Conservation (phyloP, 208 protist species). For the Acanthamoeba sp. region DNA sequence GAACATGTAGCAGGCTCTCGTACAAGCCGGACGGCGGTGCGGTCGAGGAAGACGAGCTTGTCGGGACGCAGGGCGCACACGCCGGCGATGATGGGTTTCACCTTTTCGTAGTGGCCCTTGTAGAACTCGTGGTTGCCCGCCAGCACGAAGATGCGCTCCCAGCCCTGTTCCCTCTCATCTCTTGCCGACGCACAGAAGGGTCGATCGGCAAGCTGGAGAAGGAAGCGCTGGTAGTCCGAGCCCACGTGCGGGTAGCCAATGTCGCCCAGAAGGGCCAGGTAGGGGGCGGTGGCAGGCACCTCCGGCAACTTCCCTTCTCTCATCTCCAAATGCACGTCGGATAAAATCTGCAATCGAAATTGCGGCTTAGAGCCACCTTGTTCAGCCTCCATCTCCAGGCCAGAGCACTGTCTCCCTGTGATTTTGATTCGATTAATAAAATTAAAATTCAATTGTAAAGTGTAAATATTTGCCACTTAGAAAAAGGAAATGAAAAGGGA, state of each 20-base stretch:
- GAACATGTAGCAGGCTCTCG: not conserved
- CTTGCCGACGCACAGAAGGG: not conserved
- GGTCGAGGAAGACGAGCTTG: slow-evolving; percentile 57
- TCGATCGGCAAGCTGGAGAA: not conserved
- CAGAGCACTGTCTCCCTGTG: no score
- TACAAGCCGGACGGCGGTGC: not conserved
- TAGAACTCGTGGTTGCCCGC: slow-evolving; percentile 68
- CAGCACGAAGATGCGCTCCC: slow-evolving; percentile 50
- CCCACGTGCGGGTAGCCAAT: slow-evolving; percentile 52
- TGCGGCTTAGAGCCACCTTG: not conserved
- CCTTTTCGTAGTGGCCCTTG: slow-evolving; percentile 44
- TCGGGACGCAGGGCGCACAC: slow-evolving; percentile 23
- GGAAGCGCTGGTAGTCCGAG: not conserved
- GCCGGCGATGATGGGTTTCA: not conserved
- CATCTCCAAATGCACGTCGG: slow-evolving; percentile 47
- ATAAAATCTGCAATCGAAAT: slow-evolving; percentile 37
- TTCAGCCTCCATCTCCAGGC: no score
- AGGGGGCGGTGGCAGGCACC: slow-evolving; percentile 23
- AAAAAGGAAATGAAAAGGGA: not conserved
- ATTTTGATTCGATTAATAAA: no score
- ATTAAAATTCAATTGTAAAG: no score
- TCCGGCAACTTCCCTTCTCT: not conserved
- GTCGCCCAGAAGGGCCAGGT: slow-evolving; percentile 53
- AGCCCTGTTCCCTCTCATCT: not conserved
- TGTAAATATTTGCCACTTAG: no score